Evolutionary conservation across 2,329 filamentous ascomycete genomes (phyloP).

Genomic region (Ophiostoma ulmi): DNA sequence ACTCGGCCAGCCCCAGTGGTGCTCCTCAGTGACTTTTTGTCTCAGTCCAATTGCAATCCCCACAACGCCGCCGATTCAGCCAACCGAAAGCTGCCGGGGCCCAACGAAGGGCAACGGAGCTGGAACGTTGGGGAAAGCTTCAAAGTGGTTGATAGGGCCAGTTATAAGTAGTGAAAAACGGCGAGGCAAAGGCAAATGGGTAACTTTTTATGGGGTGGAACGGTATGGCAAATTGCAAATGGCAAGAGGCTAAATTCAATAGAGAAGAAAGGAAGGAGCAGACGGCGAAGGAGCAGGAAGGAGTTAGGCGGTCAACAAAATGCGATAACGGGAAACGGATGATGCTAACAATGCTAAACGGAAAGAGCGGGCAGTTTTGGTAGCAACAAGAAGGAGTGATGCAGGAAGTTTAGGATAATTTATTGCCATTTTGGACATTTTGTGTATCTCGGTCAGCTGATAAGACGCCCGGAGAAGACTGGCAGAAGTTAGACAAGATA

Average conservation of each 20-base stretch:
- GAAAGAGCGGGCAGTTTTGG: not conserved
- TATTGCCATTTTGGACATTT: not conserved
- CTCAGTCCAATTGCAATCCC: conserved; percentile 6
- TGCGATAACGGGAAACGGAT: not conserved
- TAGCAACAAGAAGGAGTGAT: not conserved
- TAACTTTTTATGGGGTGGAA: not conserved
- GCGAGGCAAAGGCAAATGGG: not conserved
- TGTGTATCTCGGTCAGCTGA: not conserved
- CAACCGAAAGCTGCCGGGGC: conserved; percentile 24
- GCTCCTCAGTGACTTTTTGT: conserved; percentile 17
- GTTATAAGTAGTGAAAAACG: not conserved
- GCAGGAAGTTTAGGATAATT: not conserved
- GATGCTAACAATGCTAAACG: not conserved
- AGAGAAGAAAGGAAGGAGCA: not conserved
- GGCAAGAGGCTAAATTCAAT: not conserved
- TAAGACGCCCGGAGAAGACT: not conserved
- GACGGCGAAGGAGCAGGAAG: not conserved
- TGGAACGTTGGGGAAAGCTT: conserved; percentile 28
- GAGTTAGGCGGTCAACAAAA: not conserved
- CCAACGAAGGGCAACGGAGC: conserved; percentile 24
- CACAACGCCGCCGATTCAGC: conserved; percentile 22
- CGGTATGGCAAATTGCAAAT: not conserved
- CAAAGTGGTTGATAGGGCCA: not conserved
- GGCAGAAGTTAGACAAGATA: not conserved
- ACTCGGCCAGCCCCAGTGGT: conserved; percentile 20